phyloP scores from a whole-genome alignment of 345 rosid genomes.

The Arabidopsis suecica region DNA sequence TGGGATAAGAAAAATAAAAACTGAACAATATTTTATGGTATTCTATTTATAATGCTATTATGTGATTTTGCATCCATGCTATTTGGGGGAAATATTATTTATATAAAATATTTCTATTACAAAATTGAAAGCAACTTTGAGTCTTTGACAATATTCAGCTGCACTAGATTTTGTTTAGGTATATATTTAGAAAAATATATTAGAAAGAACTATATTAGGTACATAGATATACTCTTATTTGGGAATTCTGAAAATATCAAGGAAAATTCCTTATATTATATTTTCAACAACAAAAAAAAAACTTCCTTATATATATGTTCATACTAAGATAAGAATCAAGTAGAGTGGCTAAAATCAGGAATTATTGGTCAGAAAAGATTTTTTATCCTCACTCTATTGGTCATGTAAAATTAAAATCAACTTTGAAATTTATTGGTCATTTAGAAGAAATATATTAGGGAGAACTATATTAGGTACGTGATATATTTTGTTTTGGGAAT shows the following conservation, averaged over 20 bases:
- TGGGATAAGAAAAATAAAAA: constrained; percentile 23
- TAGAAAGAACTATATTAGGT: not conserved
- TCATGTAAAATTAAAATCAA: no score
- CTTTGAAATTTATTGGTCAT: no score
- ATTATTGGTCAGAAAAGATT: not conserved
- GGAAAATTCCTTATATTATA: not conserved
- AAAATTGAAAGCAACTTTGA: not conserved
- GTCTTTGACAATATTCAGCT: not conserved
- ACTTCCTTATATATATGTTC: not conserved
- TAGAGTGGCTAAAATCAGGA: not conserved
- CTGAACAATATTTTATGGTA: not conserved
- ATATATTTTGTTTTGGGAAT: no score
- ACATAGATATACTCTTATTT: not conserved
- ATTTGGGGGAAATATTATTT: not conserved
- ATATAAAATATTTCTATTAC: not conserved
- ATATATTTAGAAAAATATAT: not conserved
- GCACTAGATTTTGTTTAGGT: not conserved
- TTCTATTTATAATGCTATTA: not conserved
- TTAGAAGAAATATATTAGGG: no score
- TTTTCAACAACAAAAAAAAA: not conserved
- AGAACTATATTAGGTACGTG: no score
- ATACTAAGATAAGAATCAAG: not conserved
- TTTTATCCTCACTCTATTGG: not conserved
- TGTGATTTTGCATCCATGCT: not conserved
- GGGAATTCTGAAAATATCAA: no score